These are phyloP conservation scores for Collariella sp. DNA, from an alignment of 495 filamentous ascomycete genomes.

Conservation along the genomic window DNA sequence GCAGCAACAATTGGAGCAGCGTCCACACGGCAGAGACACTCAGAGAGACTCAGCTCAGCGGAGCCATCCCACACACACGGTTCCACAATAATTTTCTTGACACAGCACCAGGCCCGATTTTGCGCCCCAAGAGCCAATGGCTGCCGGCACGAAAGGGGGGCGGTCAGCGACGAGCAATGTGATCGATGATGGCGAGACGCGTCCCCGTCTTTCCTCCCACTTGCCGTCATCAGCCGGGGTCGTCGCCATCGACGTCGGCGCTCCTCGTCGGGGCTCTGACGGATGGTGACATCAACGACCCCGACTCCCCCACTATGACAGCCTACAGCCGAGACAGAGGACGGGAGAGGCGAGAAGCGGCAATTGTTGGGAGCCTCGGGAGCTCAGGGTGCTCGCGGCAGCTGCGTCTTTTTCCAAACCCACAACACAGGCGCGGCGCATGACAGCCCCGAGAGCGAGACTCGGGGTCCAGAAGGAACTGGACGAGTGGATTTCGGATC, in stretches of 20 bases:
- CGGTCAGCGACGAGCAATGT: not conserved
- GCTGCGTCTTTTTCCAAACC: not conserved
- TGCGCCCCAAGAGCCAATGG: not conserved
- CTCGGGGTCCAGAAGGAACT: not conserved
- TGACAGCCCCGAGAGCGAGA: not conserved
- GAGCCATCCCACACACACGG: not conserved
- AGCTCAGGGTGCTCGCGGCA: no score
- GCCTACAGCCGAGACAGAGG: no score
- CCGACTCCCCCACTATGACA: no score
- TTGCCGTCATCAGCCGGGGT: no score
- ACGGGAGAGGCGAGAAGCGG: no score
- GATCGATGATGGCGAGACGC: not conserved
- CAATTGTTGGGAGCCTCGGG: no score
- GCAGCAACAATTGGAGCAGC: no score
- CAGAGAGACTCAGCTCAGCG: not conserved
- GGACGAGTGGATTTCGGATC: constrained; percentile 2
- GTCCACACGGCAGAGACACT: no score
- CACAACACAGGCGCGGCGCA: not conserved
- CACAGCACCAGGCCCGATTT: constrained; percentile 3
- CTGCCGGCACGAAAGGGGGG: not conserved
- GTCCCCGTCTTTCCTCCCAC: not conserved
- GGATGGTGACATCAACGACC: no score
- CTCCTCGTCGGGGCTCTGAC: no score
- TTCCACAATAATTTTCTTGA: constrained; percentile 10
- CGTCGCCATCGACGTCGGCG: no score